Base-by-base conservation (phyloP, 345 rosid genomes). In the Cardamine chenopodiifolia region DNA sequence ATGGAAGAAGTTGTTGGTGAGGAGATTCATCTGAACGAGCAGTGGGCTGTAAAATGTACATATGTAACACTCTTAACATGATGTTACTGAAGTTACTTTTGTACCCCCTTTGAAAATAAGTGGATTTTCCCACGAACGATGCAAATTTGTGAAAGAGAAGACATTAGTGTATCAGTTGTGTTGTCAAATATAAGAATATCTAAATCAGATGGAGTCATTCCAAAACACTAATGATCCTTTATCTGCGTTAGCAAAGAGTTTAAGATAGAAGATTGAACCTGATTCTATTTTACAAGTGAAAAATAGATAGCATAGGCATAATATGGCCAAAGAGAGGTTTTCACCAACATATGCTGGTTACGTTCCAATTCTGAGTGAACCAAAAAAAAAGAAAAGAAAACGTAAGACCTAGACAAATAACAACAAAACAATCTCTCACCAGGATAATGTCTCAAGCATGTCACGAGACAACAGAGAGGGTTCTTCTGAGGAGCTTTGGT, bases 11-110 rank as follows among this genome's bases (percentile, higher is more conserved):
- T 37, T 55, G 71, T 62, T 62, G 52, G 14, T 40, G 34, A 14
- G 15, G 52, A 25, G 22, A 42, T 42, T 62, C 44, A 68, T 29
- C 45, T 58, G 73, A 18, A 48, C 34, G 39, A 47, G 64, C n/a
- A 35, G 72, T 48, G 29, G 26, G 45, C 37, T 60, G 66, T 62
- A 55, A 69, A 44, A 39, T 77, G 80, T 70, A 70, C 8, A 70
- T 63, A 45, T 44, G 9, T 25, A 37, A 29, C 59, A 25, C 66
- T 62, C 58, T 70, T 70, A 53, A 69, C 25, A 68, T 60, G 74
- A 68, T 60, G 74, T 68, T 26, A 59, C 48, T 59, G 56, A 22
- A 40, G 34, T 31, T 57, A 9, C 60, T 29, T 34, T 47, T 37
- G 58, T 52, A 10, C 1, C 64, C 28, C 65, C 52, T 9, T 58